Base-by-base conservation (phyloP, 179 eudicot genomes). In the Dionaea muscipula region DNA sequence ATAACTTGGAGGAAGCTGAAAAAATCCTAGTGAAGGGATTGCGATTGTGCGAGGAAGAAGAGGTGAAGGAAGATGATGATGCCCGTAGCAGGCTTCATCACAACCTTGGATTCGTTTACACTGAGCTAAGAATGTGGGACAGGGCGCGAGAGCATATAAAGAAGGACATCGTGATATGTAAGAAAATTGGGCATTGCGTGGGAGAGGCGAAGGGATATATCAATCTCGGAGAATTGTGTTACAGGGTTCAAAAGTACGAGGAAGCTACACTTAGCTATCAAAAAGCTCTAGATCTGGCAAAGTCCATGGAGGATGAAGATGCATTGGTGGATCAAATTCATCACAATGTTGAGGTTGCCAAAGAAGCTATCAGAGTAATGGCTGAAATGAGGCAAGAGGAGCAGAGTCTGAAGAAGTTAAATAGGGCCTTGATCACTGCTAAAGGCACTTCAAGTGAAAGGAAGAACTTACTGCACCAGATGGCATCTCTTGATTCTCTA, bases 151-250 rank as follows among this genome's bases (percentile, higher is more conserved):
- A 72, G 26, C 94, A 91, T 63, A 82, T 91, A 53, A 69, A 71
- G 66, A 81, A 81, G 67, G 98, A 91, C 62, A 78, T 91, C 38
- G 0, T 48, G 35, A 91, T 87, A 51, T 91, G 98, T 68, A 71
- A 69, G 35, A 71, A 55, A 18, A 87, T 91, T 51, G 72, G 82
- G 18, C 98, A 91, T 64, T 38, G 63, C 35, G 91, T 82, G 72
- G 98, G 98, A 51, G 98, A 91, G 75, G 91, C 98, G 53, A 91
- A 91, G 72, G 98, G 98, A 51, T 91, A 78, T 66, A 76, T 84
- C 43, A 91, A 91, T 73, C 93, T 80, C 23, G 98, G 95, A 35
- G 98, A 87, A 65, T 65, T 80, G 64, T 71, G 67, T 68, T 65
- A 75, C 64, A 79, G 79, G 75, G 59, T 64, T 51, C 98, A 82